Evolutionary conservation across 2,329 filamentous ascomycete genomes (phyloP), one percentile per base, ranked within the genome.

Genomic region (Cercospora zeina): DNA sequence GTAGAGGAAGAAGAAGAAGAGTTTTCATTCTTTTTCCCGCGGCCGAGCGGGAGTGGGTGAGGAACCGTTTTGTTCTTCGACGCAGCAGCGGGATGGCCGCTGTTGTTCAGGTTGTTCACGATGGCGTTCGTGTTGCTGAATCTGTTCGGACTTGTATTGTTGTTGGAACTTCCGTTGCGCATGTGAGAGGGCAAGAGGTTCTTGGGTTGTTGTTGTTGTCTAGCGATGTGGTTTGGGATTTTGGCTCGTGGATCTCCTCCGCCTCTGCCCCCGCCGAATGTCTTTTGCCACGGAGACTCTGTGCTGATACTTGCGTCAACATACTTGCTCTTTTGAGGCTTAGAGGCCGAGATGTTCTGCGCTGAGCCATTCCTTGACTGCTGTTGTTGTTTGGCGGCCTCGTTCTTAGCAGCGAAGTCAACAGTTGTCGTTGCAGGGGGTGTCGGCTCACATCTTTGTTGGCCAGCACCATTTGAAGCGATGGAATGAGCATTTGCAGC

Each of bases 231-330:
- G n/a, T 21, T 21, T 16, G 27, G 27, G 3, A 33, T 31, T n/a
- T 36, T 50, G 24, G 24, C 6, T 31, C 45, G 19, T 10, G 56
- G 42, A 24, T 58, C 56, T 13, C 16, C 16, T n/a, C 16, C 19
- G 13, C 2, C 14, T 33, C n/a, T 51, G 16, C 42, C 45, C 11
- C 13, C 21, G 33, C 45, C 8, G n/a, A 58, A 57, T 10, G 33
- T n/a, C 4, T n/a, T 19, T 34, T 58, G 42, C 11, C 45, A 39
- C 1, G 56, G 56, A 0, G 56, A 58, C 2, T 27, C 50, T 16
- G 56, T 58, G 33, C 56, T 58, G 56, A 27, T 58, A 9, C 39
- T 33, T 14, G 56, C 42, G 24, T 58, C 56, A n/a, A 58, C 56
- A 19, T 58, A 58, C 4, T 51, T 58, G 16, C 19, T 51, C 33